Conservation (phyloP, 306 rosid species). For the Gynostemma pentaphyllum region DNA sequence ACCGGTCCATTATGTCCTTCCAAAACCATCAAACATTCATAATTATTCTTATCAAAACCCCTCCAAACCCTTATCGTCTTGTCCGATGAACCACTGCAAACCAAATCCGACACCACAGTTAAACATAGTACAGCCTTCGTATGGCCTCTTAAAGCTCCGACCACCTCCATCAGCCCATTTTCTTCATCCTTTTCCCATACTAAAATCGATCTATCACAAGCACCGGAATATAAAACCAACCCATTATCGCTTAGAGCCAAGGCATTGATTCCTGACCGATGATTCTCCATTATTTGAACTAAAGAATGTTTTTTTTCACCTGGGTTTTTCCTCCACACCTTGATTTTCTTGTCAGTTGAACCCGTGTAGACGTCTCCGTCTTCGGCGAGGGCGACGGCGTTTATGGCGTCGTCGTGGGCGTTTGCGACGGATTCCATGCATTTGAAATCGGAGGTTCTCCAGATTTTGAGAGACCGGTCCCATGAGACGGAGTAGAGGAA, state of each 20-base stretch:
- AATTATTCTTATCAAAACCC: conserved; percentile 31
- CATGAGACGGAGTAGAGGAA: conserved; percentile 76
- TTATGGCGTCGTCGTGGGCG: conserved; percentile 87
- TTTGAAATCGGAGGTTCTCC: conserved; percentile 62
- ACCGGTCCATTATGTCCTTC: conserved; percentile 75
- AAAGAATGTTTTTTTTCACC: conserved; percentile 38
- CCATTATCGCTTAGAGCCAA: conserved; percentile 56
- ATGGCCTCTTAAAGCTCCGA: conserved; percentile 73
- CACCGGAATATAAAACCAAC: conserved; percentile 61
- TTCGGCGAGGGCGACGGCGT: conserved; percentile 44
- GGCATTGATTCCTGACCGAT: conserved; percentile 69
- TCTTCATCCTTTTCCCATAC: conserved; percentile 44
- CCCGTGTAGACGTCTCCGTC: conserved; percentile 77
- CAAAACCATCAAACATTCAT: conserved; percentile 53
- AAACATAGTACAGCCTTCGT: conserved; percentile 57
- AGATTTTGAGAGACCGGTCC: conserved; percentile 79
- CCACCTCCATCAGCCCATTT: conserved; percentile 29
- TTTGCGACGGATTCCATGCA: conserved; percentile 62
- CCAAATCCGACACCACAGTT: conserved; percentile 41
- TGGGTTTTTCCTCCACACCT: conserved; percentile 46
- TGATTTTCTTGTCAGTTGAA: conserved; percentile 73
- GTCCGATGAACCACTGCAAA: conserved; percentile 89
- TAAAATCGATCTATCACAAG: conserved; percentile 67
- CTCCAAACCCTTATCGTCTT: conserved; percentile 71
- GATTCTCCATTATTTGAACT: conserved; percentile 52